A percentile compares a stretch with the other conserved stretches of the same genome.
These are phyloP conservation scores for Cryptomeria japonica DNA, from an alignment of 75 land plant genomes.

Conservation along the genomic window DNA sequence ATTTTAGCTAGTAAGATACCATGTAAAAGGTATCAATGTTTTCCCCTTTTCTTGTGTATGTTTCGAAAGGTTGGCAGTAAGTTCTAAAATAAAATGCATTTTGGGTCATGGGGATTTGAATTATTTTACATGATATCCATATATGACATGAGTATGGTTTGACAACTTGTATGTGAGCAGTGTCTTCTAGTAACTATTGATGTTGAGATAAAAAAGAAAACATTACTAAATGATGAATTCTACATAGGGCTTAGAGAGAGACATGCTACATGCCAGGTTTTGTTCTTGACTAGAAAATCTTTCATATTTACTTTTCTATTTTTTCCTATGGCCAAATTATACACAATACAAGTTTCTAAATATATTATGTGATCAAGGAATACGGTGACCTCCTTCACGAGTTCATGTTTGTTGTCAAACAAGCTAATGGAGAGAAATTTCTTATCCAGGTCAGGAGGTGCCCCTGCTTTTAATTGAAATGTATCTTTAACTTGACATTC, in stretches of 20 bases:
- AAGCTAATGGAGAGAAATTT: conserved; percentile 90
- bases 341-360: background rate
- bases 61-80: background rate
- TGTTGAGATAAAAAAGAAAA: conserved; percentile 46
- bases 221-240: conserved; percentile 58
- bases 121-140: background rate
- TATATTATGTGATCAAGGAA: conserved; percentile 35
- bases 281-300: background rate
- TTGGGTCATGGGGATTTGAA: background rate
- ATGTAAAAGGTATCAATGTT: no score
- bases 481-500: background rate
- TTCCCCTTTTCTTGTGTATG: no score
- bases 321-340: background rate
- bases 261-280: conserved; percentile 78
- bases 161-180: conserved; percentile 14
- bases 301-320: background rate
- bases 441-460: conserved; percentile 67
- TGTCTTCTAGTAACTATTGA: conserved; percentile 49
- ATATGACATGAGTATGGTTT: background rate
- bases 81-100: background rate
- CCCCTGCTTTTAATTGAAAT: background rate
- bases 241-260: conserved; percentile 77
- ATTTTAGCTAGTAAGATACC: background rate
- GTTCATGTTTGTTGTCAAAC: conserved; percentile 89
- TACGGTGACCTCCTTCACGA: conserved; percentile 73